Base-by-base conservation (phyloP, 2,329 filamentous ascomycete species). In the Apiospora arundinis region DNA sequence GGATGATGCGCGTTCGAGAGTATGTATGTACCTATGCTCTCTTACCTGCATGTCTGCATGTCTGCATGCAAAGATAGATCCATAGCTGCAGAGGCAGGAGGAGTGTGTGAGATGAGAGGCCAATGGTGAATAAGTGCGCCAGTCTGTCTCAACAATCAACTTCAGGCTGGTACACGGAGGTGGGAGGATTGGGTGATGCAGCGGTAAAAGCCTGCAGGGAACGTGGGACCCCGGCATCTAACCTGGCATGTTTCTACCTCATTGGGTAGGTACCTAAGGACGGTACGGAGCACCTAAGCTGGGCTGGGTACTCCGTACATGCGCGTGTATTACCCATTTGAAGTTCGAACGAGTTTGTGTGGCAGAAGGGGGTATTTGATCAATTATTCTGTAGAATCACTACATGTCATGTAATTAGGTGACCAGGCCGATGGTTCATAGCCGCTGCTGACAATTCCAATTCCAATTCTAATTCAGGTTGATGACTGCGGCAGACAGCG, bases 171-270 rank as follows among this genome's bases (percentile, higher is more conserved):
- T 37, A 37, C 16, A 37, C 28, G 52, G 52, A 60, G 25, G 52
- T 60, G 28, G 28, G 18, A 60, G 52, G 52, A 32, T 37, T 37
- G 52, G 52, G 56, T 23, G 32, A 63, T 63, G 56, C 56, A 63
- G 56, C 56, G 56, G 56, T 63, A 63, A 63, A 63, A 63, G 56
- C 56, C 37, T 32, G 56, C 21, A 60, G 52, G 52, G 56, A 63
- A 63, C 56, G 56, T 63, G 56, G 56, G 56, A 63, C 56, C 56
- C 56, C 56, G 28, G 56, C 9, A 63, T n/a, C 56, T 21, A 60
- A 60, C 28, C 16, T 60, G 52, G 52, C 40, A 42, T 5, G 40
- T 42, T 42, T 42, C 40, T 42, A 42, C 40, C 32, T 32, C 6
- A 32, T 32, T 32, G 32, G 32, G 32, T 32, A 60, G 28, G 28